phyloP scores from a whole-genome alignment of 345 rosid species.

The Salix caprea region DNA sequence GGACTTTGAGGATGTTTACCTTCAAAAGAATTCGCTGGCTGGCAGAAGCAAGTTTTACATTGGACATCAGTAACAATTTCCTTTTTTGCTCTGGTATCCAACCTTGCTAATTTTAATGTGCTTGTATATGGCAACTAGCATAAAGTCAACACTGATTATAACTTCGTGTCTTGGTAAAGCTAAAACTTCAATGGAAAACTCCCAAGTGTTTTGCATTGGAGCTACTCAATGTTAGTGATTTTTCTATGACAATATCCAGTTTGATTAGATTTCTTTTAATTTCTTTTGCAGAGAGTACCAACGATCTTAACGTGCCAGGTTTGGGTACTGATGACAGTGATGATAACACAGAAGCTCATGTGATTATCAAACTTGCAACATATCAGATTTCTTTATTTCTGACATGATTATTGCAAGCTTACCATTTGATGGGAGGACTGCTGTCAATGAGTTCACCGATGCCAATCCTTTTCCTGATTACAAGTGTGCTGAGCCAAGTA shows the following conservation, averaged over 20 bases:
- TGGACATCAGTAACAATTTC: background rate
- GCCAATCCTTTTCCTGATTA: conserved; percentile 49
- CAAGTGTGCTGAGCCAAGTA: conserved; percentile 51
- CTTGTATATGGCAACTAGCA: background rate
- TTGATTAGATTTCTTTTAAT: background rate
- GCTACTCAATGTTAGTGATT: background rate
- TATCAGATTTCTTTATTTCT: conserved; percentile 57
- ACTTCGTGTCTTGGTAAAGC: background rate
- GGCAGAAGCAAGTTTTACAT: background rate
- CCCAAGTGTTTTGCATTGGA: background rate
- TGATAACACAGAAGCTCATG: conserved; percentile 30
- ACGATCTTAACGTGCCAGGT: conserved; percentile 21
- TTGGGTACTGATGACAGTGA: conserved; percentile 34
- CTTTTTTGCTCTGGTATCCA: background rate
- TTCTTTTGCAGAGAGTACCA: conserved; percentile 27
- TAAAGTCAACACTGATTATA: background rate
- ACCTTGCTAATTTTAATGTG: background rate
- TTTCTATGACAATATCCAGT: background rate
- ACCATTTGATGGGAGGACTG: conserved; percentile 44
- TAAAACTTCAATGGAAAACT: background rate
- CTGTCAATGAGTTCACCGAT: conserved; percentile 30
- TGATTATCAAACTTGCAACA: conserved; percentile 49
- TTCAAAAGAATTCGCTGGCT: background rate
- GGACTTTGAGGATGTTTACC: background rate
- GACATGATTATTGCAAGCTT: conserved; percentile 55